Base-by-base conservation (phyloP, 805 yeast species). In the Kodamaea restingae region DNA sequence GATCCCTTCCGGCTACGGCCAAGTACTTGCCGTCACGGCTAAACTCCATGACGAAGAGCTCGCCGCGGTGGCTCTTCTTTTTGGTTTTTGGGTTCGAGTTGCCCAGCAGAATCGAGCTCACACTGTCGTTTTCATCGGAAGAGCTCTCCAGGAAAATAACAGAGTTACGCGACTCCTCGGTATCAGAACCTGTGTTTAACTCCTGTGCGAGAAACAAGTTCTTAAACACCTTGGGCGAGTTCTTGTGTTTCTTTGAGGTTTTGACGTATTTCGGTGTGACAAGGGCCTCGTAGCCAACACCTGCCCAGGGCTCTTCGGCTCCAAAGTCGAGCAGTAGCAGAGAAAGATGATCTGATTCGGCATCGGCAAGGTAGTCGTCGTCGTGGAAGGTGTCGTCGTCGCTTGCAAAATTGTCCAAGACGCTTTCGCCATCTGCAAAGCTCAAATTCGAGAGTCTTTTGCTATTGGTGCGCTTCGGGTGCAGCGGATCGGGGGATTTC, bases 1-100 rank as follows among this genome's bases (percentile, higher is more conserved):
- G 73, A 53, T 85, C 88, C 49, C 84, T 78, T 14, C 95, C 95
- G 0, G 91, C 96, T 2, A 84, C 76, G 0, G 96, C 96, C 50
- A 90, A 60, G 55, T 72, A 87, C 58, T 78, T 80, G 8, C 97
- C 97, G 60, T 90, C 95, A 9, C 60, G 59, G 41, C 85, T 80
- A 60, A 90, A 90, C 50, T 78, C 75, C 65, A 84, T 66, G 7
- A 78, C 75, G 75, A 88, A 86, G n/a, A 85, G 70, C 10, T 93
- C 84, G 32, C 63, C 33, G 14, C 25, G 61, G 51, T 41, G 58
- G 59, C 15, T 55, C 43, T 51, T 29, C 46, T 18, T 54, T 56
- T 27, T 54, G 48, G 18, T 48, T 7, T 55, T 52, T 36, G 58
- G 14, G 7, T 50, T 42, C 27, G 46, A 40, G 18, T 39, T 39